Evolutionary conservation across 2,329 filamentous ascomycete species (phyloP).

Genomic region (Aspergillus pseudoglaucus): DNA sequence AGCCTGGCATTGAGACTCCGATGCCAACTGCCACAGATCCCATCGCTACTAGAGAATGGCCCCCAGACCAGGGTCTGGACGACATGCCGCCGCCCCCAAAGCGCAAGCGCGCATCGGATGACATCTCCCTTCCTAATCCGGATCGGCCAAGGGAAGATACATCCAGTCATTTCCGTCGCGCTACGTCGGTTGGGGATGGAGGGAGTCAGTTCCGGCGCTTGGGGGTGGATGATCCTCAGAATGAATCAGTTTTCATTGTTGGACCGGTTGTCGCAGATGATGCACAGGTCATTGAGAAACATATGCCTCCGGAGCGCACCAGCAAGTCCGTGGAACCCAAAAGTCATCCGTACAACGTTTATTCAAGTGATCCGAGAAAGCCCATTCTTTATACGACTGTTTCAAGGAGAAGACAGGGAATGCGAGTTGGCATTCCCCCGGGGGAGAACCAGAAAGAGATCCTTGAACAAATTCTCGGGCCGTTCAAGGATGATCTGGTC

Average conservation of each 20-base stretch:
- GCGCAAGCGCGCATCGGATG: constrained; percentile 30
- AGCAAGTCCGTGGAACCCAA: constrained; percentile 33
- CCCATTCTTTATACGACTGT: constrained; percentile 45
- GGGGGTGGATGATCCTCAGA: constrained; percentile 30
- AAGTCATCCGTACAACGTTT: constrained; percentile 45
- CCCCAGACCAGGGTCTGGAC: constrained; percentile 19
- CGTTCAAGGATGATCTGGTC: constrained; percentile 47
- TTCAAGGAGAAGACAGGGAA: constrained; percentile 44
- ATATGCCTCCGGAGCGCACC: constrained; percentile 42
- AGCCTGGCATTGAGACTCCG: constrained; percentile 20
- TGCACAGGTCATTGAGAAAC: constrained; percentile 55
- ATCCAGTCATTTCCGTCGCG: constrained; percentile 19
- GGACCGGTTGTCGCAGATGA: constrained; percentile 55
- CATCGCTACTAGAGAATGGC: constrained; percentile 18
- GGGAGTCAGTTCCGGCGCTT: constrained; percentile 26
- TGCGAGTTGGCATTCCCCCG: constrained; percentile 36
- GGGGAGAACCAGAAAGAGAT: constrained; percentile 48
- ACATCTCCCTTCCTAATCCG: constrained; percentile 16
- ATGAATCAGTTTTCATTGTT: constrained; percentile 49
- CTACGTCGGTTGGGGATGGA: constrained; percentile 16
- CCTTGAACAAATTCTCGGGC: constrained; percentile 55
- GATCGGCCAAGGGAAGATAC: constrained; percentile 11
- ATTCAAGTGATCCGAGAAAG: constrained; percentile 43
- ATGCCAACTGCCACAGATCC: constrained; percentile 20
- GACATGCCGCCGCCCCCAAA: constrained; percentile 24